Percentiles rank a stretch among this genome's conserved stretches.
These are phyloP conservation scores for Rosa lucieae DNA, from an alignment of 306 rosid species.

Conservation along the genomic window DNA sequence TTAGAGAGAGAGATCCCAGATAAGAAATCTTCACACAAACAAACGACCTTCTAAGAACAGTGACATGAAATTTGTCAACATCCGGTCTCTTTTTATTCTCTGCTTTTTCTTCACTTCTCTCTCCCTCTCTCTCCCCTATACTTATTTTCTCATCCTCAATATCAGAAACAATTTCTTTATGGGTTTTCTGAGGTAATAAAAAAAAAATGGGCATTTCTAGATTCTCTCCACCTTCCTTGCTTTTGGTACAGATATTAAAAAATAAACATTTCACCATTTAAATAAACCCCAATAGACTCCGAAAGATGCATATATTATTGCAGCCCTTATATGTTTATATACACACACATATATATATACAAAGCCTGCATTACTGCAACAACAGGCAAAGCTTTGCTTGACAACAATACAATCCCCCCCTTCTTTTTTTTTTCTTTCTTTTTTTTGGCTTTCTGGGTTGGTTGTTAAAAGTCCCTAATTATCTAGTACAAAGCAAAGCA, in stretches of 20 bases:
- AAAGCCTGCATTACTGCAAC: conserved; percentile 30
- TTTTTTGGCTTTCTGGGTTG: conserved; percentile 3
- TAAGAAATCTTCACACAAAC: conserved; percentile 93
- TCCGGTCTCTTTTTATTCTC: conserved; percentile 99
- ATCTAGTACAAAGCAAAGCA: neutral
- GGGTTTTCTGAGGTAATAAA: conserved; percentile 34
- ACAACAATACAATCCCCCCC: neutral
- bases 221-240: conserved; percentile 74
- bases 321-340: neutral
- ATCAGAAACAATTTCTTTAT: conserved; percentile 32
- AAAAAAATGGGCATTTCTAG: conserved; percentile 62
- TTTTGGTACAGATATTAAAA: conserved; percentile 37
- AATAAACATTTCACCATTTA: conserved; percentile 12
- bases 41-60: conserved; percentile 99
- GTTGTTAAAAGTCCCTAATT: neutral
- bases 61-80: conserved; percentile 99
- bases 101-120: conserved; percentile 79
- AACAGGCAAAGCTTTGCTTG: conserved; percentile 29
- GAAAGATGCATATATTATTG: neutral
- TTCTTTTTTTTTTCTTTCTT: neutral
- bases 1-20: conserved; percentile 90
- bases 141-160: conserved; percentile 12
- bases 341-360: neutral
- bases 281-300: neutral
- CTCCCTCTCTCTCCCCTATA: conserved; percentile 42